Conservation (phyloP, 345 rosid genomes). For the Sapria himalayana region DNA sequence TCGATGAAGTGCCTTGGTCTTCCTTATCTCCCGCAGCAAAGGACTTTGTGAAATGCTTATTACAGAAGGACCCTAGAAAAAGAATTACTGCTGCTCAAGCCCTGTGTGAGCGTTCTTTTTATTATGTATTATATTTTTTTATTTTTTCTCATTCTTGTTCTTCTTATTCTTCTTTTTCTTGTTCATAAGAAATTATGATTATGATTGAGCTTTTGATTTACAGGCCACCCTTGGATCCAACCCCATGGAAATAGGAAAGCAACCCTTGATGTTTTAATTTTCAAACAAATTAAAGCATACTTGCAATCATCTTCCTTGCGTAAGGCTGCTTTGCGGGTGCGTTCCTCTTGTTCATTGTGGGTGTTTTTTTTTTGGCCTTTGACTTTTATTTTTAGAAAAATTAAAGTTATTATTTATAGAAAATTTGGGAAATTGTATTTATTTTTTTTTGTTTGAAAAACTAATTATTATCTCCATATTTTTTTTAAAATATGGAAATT, state of each 20-base stretch:
- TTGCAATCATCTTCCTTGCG: slow-evolving; percentile 76
- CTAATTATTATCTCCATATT: no score
- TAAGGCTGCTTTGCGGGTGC: slow-evolving; percentile 80
- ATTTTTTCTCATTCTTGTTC: slow-evolving; percentile 8
- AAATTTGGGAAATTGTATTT: no score
- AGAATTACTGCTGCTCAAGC: slow-evolving; percentile 95
- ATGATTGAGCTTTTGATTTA: no score
- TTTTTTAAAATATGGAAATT: no score
- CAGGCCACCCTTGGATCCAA: slow-evolving; percentile 93
- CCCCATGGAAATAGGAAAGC: slow-evolving; percentile 24
- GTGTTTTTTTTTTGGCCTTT: no score
- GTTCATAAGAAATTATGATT: no score
- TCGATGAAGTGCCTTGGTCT: slow-evolving; percentile 84
- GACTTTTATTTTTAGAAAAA: no score
- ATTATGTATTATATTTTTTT: slow-evolving; percentile 2
- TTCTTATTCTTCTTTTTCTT: no score
- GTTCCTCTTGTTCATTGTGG: slow-evolving; percentile 5
- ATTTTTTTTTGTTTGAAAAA: no score
- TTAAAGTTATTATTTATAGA: no score
- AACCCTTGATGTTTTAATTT: slow-evolving; percentile 57
- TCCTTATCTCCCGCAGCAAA: slow-evolving; percentile 61
- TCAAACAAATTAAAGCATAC: slow-evolving; percentile 58
- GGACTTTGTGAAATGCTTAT: slow-evolving; percentile 62
- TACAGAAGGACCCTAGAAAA: slow-evolving; percentile 75
- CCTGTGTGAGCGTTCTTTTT: slow-evolving; percentile 34